Evolutionary conservation across 768 basidiomycete genomes (phyloP).

Genomic region (Amanita exitialis): DNA sequence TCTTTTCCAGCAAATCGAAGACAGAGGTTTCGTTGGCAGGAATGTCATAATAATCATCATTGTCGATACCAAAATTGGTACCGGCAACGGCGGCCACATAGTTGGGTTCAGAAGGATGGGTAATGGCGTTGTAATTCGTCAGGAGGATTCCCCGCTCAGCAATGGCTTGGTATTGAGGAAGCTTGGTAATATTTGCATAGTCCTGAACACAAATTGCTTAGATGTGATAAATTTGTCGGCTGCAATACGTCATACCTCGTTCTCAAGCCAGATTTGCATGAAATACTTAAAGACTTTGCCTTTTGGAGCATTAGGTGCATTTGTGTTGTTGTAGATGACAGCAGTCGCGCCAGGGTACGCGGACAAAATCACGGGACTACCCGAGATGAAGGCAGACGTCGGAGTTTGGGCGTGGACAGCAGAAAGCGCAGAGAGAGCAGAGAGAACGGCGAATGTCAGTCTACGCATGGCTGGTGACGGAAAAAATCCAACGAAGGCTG

Average conservation of each 20-base stretch:
- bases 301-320: neutral
- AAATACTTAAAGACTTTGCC: constrained; percentile 22
- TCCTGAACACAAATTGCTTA: neutral
- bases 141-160: constrained; percentile 40
- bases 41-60: constrained; percentile 29
- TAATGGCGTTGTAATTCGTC: constrained; percentile 36
- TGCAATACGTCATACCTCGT: constrained; percentile 20
- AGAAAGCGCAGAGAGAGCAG: neutral
- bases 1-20: constrained; percentile 50
- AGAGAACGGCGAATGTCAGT: neutral
- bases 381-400: neutral
- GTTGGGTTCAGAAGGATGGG: constrained; percentile 58
- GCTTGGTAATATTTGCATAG: neutral
- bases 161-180: constrained; percentile 19
- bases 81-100: constrained; percentile 40
- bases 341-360: neutral
- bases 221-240: constrained; percentile 12
- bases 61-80: constrained; percentile 27
- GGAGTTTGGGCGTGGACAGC: neutral
- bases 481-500: constrained; percentile 7
- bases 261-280: constrained; percentile 48
- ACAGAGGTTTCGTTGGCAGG: constrained; percentile 44
- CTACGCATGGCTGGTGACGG: constrained; percentile 12
- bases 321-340: constrained; percentile 15
- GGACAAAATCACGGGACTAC: neutral